Conservation (phyloP, 352 stramenopile species). For the Pythium plurisporium region DNA sequence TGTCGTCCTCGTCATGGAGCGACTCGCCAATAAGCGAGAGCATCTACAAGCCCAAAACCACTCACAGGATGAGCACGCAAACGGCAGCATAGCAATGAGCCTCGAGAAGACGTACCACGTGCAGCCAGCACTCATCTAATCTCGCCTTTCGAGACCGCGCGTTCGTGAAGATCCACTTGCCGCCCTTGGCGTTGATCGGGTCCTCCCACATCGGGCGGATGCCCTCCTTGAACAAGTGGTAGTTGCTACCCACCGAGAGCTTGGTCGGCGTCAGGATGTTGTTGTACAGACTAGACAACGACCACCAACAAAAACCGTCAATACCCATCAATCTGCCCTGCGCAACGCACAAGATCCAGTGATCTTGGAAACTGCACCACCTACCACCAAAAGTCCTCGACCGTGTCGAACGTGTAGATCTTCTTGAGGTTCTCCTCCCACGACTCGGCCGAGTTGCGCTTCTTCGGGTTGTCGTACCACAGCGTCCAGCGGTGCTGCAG, state of each 20-base stretch:
- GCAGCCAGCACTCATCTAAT: slow-evolving; percentile 95
- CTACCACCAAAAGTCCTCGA: slow-evolving; percentile 96
- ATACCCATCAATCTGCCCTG: neutral
- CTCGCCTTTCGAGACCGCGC: slow-evolving; percentile 89
- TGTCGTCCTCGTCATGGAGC: slow-evolving; percentile 92
- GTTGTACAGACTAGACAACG: slow-evolving; percentile 85
- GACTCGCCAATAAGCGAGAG: slow-evolving; percentile 95
- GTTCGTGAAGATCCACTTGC: slow-evolving; percentile 97
- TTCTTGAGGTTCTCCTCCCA: slow-evolving; percentile 91
- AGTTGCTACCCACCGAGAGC: slow-evolving; percentile 92
- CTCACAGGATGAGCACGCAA: neutral
- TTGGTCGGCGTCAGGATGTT: slow-evolving; percentile 91
- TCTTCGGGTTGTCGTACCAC: slow-evolving; percentile 90
- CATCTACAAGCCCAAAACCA: slow-evolving; percentile 39
- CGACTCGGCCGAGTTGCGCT: slow-evolving; percentile 79
- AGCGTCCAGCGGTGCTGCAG: slow-evolving; percentile 86
- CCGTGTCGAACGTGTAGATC: slow-evolving; percentile 93
- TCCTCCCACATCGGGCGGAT: slow-evolving; percentile 98
- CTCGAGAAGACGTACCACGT: slow-evolving; percentile 79
- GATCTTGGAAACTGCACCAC: slow-evolving; percentile 14
- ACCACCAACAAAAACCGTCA: neutral
- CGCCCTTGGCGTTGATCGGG: slow-evolving; percentile 90
- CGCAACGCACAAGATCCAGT: too few species aligned
- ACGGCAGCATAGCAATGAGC: neutral
- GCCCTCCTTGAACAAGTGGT: slow-evolving; percentile 97